Percentiles rank a stretch among this genome's conserved stretches.
Evolutionary conservation across 768 basidiomycete genomes (phyloP).

Genomic region (Russula earlei): DNA sequence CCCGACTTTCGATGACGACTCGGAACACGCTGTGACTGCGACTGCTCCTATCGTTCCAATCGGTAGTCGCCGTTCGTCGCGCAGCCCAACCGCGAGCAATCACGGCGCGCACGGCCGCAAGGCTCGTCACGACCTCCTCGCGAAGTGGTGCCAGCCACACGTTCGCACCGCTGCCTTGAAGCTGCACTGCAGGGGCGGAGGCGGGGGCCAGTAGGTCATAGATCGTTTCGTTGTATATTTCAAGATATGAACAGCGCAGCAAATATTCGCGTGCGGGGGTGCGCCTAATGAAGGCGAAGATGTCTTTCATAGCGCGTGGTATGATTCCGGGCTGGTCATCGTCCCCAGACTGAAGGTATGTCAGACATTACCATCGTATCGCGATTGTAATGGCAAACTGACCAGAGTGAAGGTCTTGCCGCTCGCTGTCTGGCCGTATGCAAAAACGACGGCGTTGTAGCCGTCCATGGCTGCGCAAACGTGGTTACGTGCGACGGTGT

Average conservation of each 20-base stretch:
- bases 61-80: slow-evolving; percentile 88
- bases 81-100: slow-evolving; percentile 80
- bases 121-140: slow-evolving; percentile 89
- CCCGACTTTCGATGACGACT: slow-evolving; percentile 84
- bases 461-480: slow-evolving; percentile 93
- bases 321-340: slow-evolving; percentile 89
- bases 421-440: slow-evolving; percentile 82
- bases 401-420: slow-evolving; percentile 68
- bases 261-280: slow-evolving; percentile 82
- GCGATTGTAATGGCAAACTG: slow-evolving; percentile 24
- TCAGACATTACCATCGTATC: background rate
- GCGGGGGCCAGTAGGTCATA: slow-evolving; percentile 79
- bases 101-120: slow-evolving; percentile 79
- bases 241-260: slow-evolving; percentile 92
- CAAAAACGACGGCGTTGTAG: slow-evolving; percentile 93
- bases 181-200: slow-evolving; percentile 48
- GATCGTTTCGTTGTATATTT: slow-evolving; percentile 93
- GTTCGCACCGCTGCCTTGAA: slow-evolving; percentile 56
- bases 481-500: slow-evolving; percentile 64
- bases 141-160: slow-evolving; percentile 66
- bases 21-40: slow-evolving; percentile 92
- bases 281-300: slow-evolving; percentile 73
- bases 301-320: slow-evolving; percentile 84
- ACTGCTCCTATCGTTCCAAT: slow-evolving; percentile 96
- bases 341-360: slow-evolving; percentile 45